Evolutionary conservation across 371 early-diverging fungal genomes (phyloP), one percentile per base, ranked within the genome.

Genomic region (Circinella minor): DNA sequence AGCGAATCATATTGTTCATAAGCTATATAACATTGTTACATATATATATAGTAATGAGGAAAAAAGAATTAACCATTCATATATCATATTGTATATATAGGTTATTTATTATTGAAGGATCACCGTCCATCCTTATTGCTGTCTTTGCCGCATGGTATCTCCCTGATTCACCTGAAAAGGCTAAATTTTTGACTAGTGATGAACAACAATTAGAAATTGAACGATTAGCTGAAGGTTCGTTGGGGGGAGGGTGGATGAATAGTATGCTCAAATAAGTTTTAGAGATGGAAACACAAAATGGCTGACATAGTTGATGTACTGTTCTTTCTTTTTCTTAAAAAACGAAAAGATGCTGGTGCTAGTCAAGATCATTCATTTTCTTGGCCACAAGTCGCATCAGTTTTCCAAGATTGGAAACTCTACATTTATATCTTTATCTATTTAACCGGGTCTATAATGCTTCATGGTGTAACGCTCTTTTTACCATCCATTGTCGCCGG

Each of bases 51-150:
- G 7, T 14, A 18, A 43, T 46, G 7, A 15, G 27, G 4, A 6
- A 14, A 43, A 15, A n/a, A 15, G 5, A 8, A 18, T 4, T 54
- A 1, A 57, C 5, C 7, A 57, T 27, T n/a, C 1, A 57, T 13
- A 8, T n/a, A 14, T 14, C 43, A 8, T 51, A 1, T 51, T 5
- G 15, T 51, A 49, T 36, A 48, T 20, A 39, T 20, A 86, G 88
- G 84, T 68, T 88, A 46, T 88, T 88, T 70, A 66, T 89, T 15
- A 74, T 87, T 14, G 86, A 88, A 74, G 86, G 86, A 36, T 20
- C 75, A 1, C 80, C 85, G 0, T 79, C 86, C 8, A 65, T 84
- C 27, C 15, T 85, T 0, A 47, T 85, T 36, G 77, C 84, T 5
- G 48, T 63, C 7, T 75, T 84, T 3, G 72, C 79, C 7, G 74